Evolutionary conservation across 78 protist species (phyloP).

Genomic region (Planoprotostelium fungivorum): DNA sequence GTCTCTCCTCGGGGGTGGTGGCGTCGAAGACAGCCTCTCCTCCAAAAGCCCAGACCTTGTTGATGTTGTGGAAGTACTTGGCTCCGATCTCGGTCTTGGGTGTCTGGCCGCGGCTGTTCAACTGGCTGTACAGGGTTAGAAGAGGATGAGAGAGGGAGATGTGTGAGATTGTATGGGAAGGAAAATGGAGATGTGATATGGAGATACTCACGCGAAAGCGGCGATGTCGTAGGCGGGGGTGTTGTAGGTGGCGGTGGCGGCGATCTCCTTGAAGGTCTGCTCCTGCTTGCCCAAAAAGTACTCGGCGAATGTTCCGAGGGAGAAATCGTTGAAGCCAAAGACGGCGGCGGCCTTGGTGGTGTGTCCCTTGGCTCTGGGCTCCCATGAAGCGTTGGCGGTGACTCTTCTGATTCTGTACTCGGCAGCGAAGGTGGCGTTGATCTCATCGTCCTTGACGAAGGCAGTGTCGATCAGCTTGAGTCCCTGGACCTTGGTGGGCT

Average conservation of each 20-base stretch:
- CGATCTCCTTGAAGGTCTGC: neutral
- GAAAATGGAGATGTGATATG: too few relatives aligned
- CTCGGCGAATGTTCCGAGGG: neutral
- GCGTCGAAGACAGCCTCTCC: neutral
- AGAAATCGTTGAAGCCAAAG: neutral
- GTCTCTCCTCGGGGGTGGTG: neutral
- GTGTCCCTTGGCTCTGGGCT: neutral
- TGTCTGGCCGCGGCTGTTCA: neutral
- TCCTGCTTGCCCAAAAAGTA: neutral
- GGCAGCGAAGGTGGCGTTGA: neutral
- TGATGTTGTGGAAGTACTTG: neutral
- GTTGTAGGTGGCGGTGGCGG: neutral
- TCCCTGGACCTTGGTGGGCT: neutral
- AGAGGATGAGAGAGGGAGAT: too few relatives aligned
- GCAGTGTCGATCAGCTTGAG: neutral
- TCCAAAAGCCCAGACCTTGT: neutral
- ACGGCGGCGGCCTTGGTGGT: slow-evolving; percentile 1
- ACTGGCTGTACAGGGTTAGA: too few relatives aligned
- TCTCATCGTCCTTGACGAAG: neutral
- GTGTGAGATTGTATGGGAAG: too few relatives aligned
- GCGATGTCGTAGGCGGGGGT: neutral
- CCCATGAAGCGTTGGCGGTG: neutral
- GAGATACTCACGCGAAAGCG: neutral
- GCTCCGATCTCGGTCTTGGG: slow-evolving; percentile 2
- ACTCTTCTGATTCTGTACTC: neutral